Conservation (phyloP, 129 eudicot species). For the Apium graveolens region DNA sequence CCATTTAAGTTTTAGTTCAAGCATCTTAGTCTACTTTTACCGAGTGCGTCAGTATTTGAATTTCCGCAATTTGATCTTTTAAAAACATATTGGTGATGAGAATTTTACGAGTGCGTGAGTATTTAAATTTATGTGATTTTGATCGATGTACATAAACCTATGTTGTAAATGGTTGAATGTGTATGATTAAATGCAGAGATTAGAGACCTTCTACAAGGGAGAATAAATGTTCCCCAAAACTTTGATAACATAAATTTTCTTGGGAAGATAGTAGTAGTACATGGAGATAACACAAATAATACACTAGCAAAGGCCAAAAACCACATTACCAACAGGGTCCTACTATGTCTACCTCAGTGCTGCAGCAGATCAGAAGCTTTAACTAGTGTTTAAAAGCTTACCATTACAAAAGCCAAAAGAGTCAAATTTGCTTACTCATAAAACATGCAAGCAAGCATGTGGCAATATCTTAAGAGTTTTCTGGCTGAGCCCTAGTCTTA, state of each 20-base stretch:
- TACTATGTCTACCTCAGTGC: not conserved
- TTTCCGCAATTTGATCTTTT: too few relatives aligned
- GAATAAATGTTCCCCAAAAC: not conserved
- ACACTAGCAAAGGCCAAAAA: not conserved
- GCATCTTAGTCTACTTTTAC: too few relatives aligned
- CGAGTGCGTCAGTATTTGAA: too few relatives aligned
- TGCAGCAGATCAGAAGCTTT: constrained; percentile 11
- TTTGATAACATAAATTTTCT: constrained; percentile 11
- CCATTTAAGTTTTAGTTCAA: too few relatives aligned
- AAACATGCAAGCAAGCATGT: constrained; percentile 26
- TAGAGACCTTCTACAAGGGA: not conserved
- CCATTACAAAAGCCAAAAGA: constrained; percentile 22
- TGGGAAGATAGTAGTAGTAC: constrained; percentile 8
- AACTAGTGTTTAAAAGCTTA: constrained; percentile 17
- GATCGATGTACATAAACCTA: too few relatives aligned
- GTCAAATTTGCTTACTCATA: constrained; percentile 28
- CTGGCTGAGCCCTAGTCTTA: constrained; percentile 23
- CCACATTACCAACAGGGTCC: constrained; percentile 3
- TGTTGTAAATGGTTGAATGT: too few relatives aligned
- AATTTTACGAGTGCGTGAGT: not conserved
- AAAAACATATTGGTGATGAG: too few relatives aligned
- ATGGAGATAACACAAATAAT: not conserved
- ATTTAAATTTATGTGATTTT: too few relatives aligned
- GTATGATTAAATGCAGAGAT: not conserved
- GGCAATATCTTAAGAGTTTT: constrained; percentile 24